Percentiles rank a stretch among this genome's conserved stretches.
These are phyloP conservation scores for Phylloboletellus chloephorus DNA, from an alignment of 1,284 basidiomycete species.

Conservation along the genomic window DNA sequence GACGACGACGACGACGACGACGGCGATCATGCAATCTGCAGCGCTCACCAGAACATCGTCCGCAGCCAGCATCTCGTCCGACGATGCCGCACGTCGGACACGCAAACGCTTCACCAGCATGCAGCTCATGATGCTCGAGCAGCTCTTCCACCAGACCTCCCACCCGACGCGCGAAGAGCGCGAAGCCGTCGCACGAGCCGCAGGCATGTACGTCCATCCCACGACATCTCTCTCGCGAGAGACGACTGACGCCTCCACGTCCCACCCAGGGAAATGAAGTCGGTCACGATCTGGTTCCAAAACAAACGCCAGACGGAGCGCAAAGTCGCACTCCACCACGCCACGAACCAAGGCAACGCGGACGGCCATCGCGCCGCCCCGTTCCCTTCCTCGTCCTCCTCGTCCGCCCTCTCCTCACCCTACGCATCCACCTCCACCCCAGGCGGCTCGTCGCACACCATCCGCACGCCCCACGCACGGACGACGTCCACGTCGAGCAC, in stretches of 20 bases:
- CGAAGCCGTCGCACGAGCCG: conserved; percentile 53
- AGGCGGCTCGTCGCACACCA: conserved; percentile 27
- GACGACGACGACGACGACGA: neutral
- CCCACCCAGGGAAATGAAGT: conserved; percentile 58
- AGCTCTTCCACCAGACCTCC: conserved; percentile 61
- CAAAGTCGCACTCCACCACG: conserved; percentile 47
- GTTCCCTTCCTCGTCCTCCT: conserved; percentile 17
- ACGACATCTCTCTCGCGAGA: conserved; percentile 1
- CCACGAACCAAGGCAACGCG: conserved; percentile 24
- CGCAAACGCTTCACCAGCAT: conserved; percentile 63
- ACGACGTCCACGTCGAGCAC: conserved; percentile 15
- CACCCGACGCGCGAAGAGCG: conserved; percentile 70
- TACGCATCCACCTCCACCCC: conserved; percentile 22
- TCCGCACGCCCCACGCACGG: conserved; percentile 25
- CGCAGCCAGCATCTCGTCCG: conserved; percentile 40
- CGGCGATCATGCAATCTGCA: conserved; percentile 17
- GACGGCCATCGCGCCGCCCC: conserved; percentile 11
- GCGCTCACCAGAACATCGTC: conserved; percentile 46
- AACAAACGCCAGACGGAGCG: conserved; percentile 76
- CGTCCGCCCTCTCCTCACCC: conserved; percentile 14
- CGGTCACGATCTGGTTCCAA: conserved; percentile 79
- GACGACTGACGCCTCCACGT: conserved; percentile 14
- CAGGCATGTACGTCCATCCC: conserved; percentile 50
- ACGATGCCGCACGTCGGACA: conserved; percentile 42
- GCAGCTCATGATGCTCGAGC: conserved; percentile 68